Conservation (phyloP, 768 basidiomycete genomes). For the Antrodiella citrinella region DNA sequence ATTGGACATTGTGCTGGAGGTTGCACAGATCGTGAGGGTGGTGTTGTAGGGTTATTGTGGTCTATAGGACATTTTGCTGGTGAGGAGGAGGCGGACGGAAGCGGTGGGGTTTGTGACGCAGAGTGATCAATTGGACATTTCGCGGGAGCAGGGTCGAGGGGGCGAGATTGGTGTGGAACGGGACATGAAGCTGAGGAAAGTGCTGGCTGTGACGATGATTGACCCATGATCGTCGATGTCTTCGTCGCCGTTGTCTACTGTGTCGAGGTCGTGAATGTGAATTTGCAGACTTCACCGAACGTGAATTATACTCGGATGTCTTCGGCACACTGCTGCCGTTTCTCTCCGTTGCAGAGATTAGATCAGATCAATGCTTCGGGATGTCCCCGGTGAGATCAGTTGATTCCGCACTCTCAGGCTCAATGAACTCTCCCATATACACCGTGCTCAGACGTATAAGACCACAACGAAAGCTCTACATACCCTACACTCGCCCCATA, state of each 20-base stretch:
- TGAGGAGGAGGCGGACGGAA: slow-evolving; percentile 4
- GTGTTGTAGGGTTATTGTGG: slow-evolving; percentile 17
- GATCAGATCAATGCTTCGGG: background rate
- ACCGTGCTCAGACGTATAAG: background rate
- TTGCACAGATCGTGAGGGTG: too few species aligned
- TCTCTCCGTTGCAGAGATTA: background rate
- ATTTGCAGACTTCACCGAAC: too few species aligned
- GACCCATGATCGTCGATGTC: slow-evolving; percentile 16
- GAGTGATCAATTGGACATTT: slow-evolving; percentile 36
- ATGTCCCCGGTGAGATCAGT: too few species aligned
- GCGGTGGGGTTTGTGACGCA: slow-evolving; percentile 10
- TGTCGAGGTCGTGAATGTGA: too few species aligned
- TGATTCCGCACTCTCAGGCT: too few species aligned
- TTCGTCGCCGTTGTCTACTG: too few species aligned
- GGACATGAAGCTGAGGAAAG: slow-evolving; percentile 14
- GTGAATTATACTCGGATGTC: background rate
- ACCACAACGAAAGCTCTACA: background rate
- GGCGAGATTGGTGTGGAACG: slow-evolving; percentile 8
- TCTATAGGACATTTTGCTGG: slow-evolving; percentile 30
- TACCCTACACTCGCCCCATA: background rate
- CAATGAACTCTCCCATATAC: background rate
- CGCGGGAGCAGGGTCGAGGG: slow-evolving; percentile 13
- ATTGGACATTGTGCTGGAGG: slow-evolving; percentile 33
- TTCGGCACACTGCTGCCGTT: background rate
- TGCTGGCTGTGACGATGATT: slow-evolving; percentile 17